Evolutionary conservation across 73 alveolate genomes (phyloP).

Genomic region (Tetrahymena malaccensis): DNA sequence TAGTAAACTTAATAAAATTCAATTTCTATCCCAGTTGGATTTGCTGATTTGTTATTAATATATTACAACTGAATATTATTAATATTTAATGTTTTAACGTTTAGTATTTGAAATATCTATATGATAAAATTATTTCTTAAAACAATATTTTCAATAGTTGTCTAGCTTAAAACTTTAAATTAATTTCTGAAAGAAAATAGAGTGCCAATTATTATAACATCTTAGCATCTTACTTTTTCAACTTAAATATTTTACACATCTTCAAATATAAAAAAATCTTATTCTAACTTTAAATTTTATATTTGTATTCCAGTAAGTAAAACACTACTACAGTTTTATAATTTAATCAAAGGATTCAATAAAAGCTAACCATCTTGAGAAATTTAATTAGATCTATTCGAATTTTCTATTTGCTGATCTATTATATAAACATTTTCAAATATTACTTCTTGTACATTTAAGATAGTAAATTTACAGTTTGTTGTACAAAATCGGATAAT

Average conservation of each 20-base stretch:
- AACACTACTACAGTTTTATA: neutral
- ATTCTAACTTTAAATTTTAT: no score
- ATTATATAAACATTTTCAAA: neutral
- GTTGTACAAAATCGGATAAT: neutral
- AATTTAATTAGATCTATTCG: neutral
- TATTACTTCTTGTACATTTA: neutral
- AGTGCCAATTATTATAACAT: neutral
- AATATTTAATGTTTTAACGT: neutral
- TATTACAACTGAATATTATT: no score
- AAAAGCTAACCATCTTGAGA: neutral
- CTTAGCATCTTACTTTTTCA: neutral
- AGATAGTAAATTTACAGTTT: neutral
- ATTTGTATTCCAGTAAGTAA: neutral
- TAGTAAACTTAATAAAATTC: no score
- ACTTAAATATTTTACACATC: neutral
- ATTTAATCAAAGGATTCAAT: neutral
- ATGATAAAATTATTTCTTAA: no score
- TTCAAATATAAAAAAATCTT: neutral
- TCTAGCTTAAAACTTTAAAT: neutral
- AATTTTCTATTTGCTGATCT: neutral
- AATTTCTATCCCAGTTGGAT: neutral
- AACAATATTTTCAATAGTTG: neutral
- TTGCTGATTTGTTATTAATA: neutral
- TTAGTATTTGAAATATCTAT: neutral
- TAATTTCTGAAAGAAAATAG: neutral